A percentile compares a stretch with the other conserved stretches of the same genome.
Evolutionary conservation across 345 rosid genomes (phyloP).

Genomic region (Bretschneidera sinensis): DNA sequence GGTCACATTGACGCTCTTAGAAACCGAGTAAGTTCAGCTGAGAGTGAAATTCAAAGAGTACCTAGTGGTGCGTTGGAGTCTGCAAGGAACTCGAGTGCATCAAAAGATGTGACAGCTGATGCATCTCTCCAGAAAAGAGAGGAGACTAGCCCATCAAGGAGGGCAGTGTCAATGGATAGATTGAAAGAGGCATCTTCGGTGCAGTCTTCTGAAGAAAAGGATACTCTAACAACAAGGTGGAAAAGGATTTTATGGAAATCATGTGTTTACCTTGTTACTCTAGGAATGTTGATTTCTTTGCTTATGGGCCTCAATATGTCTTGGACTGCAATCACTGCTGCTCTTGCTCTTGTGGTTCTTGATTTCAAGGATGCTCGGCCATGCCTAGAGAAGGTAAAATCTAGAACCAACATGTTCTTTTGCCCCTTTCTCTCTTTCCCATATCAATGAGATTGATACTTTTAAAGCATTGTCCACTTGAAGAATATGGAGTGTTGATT

Average conservation of each 20-base stretch:
- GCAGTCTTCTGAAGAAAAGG: slow-evolving; percentile 19
- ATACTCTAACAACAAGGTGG: slow-evolving; percentile 30
- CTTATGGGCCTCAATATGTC: slow-evolving; percentile 81
- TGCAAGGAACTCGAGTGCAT: slow-evolving; percentile 37
- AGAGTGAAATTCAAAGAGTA: slow-evolving; percentile 34
- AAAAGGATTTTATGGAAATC: slow-evolving; percentile 53
- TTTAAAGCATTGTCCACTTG: too few relatives aligned
- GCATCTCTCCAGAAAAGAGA: slow-evolving; percentile 17
- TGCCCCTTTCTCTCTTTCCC: not conserved
- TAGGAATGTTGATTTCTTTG: slow-evolving; percentile 67
- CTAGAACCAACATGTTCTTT: not conserved
- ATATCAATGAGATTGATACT: not conserved
- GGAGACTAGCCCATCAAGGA: slow-evolving; percentile 24
- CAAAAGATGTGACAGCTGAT: slow-evolving; percentile 30
- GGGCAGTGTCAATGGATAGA: slow-evolving; percentile 12
- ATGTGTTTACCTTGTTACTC: slow-evolving; percentile 54
- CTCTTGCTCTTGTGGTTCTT: slow-evolving; percentile 72
- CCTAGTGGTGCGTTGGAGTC: slow-evolving; percentile 15
- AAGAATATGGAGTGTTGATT: not conserved
- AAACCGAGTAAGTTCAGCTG: slow-evolving; percentile 34
- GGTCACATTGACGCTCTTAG: slow-evolving; percentile 35
- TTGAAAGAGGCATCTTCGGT: slow-evolving; percentile 7
- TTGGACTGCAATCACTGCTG: slow-evolving; percentile 84
- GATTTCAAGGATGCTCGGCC: slow-evolving; percentile 86
- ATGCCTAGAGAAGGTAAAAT: slow-evolving; percentile 68